Conservation (phyloP, 148 eudicot genomes). For the Chenopodium suecicum region DNA sequence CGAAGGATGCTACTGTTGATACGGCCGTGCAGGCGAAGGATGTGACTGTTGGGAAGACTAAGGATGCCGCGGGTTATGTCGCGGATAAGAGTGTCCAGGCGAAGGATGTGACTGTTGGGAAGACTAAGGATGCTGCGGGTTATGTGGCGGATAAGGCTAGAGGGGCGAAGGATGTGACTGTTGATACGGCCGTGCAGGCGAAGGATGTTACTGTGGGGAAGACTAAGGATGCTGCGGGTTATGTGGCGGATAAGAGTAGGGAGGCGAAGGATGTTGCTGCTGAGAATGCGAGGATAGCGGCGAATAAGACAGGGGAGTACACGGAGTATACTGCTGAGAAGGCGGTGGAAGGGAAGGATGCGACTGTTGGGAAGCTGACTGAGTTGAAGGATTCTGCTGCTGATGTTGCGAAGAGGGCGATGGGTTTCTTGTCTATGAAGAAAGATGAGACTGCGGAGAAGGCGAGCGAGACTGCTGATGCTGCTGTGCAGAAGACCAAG, state of each 20-base stretch:
- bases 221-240: conserved; percentile 19
- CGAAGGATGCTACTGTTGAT: no score
- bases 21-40: no score
- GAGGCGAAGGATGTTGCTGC: conserved; percentile 10
- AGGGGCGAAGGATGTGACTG: conserved; percentile 31
- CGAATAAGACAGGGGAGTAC: conserved; percentile 25
- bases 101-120: conserved; percentile 35
- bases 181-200: conserved; percentile 9
- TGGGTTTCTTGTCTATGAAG: conserved; percentile 30
- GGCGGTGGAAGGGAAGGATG: conserved; percentile 30
- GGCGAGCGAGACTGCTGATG: conserved; percentile 26
- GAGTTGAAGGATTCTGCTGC: conserved; percentile 28
- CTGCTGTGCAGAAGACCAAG: conserved; percentile 26
- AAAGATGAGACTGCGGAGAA: conserved; percentile 32
- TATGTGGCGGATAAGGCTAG: conserved; percentile 23
- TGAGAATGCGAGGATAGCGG: conserved; percentile 30
- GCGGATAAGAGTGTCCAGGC: conserved; percentile 20
- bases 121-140: conserved; percentile 33
- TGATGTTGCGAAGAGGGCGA: conserved; percentile 33
- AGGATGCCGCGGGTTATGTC: neutral
- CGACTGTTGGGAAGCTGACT: conserved; percentile 22
- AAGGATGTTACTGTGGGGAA: conserved; percentile 27
- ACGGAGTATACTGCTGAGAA: conserved; percentile 20
- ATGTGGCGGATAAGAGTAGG: neutral
- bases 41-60: no score